Conservation (phyloP, 495 filamentous ascomycete genomes). For the Chaetomium cochliodes region DNA sequence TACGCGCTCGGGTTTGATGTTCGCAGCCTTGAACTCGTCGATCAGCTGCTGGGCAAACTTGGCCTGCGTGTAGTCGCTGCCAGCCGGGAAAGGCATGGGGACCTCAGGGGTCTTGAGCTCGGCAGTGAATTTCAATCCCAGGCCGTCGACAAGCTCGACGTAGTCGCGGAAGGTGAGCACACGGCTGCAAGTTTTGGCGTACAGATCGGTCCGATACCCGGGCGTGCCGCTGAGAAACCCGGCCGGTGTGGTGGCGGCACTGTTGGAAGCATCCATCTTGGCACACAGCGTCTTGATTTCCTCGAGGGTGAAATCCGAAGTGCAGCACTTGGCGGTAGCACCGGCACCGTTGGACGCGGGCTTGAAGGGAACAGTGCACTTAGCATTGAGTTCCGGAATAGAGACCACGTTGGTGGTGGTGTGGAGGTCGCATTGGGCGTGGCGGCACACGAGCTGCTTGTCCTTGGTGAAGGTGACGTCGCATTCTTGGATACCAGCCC, state of each 20-base stretch:
- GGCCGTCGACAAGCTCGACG: constrained; percentile 53
- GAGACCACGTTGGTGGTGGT: constrained; percentile 62
- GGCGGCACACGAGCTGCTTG: constrained; percentile 60
- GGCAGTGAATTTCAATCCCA: constrained; percentile 57
- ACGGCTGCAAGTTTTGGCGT: constrained; percentile 53
- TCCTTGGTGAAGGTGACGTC: constrained; percentile 63
- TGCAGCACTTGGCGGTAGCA: constrained; percentile 60
- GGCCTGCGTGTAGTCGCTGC: constrained; percentile 55
- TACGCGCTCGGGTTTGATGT: constrained; percentile 56
- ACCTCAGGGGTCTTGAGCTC: constrained; percentile 61
- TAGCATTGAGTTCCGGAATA: constrained; percentile 54
- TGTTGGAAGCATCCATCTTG: constrained; percentile 61
- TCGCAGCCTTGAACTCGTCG: constrained; percentile 53
- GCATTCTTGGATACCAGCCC: constrained; percentile 64
- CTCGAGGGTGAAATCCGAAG: constrained; percentile 58
- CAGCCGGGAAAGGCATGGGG: constrained; percentile 57
- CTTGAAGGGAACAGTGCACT: constrained; percentile 60
- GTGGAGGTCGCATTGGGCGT: constrained; percentile 63
- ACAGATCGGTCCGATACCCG: constrained; percentile 57
- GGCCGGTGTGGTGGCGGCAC: constrained; percentile 50
- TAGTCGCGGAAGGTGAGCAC: constrained; percentile 53
- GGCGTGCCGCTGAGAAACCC: constrained; percentile 56
- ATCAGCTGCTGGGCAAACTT: constrained; percentile 59
- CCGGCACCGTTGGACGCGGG: constrained; percentile 43
- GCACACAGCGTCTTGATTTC: constrained; percentile 61